A percentile compares a stretch with the other conserved stretches of the same genome.
Conservation (phyloP, 257 asterid genomes). For the Penstemon barbatus region DNA sequence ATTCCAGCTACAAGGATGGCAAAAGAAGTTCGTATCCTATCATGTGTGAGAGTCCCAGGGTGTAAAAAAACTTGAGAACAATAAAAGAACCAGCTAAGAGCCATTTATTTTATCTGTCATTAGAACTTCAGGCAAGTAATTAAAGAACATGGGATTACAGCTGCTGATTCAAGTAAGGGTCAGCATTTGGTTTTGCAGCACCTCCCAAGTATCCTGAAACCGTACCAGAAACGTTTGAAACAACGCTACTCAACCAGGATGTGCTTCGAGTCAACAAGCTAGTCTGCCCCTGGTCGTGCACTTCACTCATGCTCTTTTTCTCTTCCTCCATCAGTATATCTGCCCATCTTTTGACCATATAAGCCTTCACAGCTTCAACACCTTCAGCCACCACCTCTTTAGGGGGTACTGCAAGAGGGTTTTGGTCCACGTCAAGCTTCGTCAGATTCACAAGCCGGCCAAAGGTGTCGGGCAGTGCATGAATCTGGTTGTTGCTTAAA, state of each 20-base stretch:
- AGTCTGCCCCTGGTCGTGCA: conserved; percentile 35
- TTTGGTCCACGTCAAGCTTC: conserved; percentile 67
- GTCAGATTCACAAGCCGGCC: conserved; percentile 57
- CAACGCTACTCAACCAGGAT: conserved; percentile 61
- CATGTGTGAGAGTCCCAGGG: neutral
- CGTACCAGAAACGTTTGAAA: conserved; percentile 52
- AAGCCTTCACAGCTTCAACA: conserved; percentile 62
- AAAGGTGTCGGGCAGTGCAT: conserved; percentile 66
- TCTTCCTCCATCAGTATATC: conserved; percentile 62
- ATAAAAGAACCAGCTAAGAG: neutral
- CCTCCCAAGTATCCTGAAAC: conserved; percentile 62
- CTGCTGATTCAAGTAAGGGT: conserved; percentile 66
- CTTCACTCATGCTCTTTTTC: conserved; percentile 36
- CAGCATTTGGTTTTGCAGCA: conserved; percentile 40
- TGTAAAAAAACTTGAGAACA: neutral
- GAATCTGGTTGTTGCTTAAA: conserved; percentile 94
- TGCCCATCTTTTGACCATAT: conserved; percentile 60
- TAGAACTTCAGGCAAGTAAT: neutral
- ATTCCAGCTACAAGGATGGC: neutral
- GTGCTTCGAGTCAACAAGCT: conserved; percentile 64
- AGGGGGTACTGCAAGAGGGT: conserved; percentile 84
- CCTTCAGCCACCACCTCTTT: conserved; percentile 68
- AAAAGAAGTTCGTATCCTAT: conserved; percentile 5
- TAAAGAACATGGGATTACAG: conserved; percentile 39
- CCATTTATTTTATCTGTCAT: neutral